Base-by-base conservation (phyloP, 73 alveolate species). In the Paramecium caudatum region DNA sequence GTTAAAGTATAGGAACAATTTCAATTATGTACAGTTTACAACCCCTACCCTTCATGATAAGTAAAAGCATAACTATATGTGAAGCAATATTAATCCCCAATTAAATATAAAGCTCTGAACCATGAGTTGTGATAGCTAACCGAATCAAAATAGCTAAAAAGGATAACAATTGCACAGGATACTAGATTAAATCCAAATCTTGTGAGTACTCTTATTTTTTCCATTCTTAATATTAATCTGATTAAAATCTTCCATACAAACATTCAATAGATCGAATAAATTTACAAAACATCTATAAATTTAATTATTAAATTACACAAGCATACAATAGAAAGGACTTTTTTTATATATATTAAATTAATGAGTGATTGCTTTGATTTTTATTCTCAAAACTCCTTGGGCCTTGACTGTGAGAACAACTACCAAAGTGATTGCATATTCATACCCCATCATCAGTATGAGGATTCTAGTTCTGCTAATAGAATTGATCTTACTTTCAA, bases 141-240 rank as follows among this genome's bases (percentile, higher is more conserved):
- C 80, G 23, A 16, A 23, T 21, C 30, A 55, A 23, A 21, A 55
- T 23, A 3, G 30, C 9, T 23, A 55, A 19, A 55, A 55, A 55
- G 12, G 80, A 55, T 19, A 55, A 27, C 3, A 55, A 55, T 8
- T 27, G 43, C 2, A 43, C 21, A 19, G 80, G 80, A 8, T 10
- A 27, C 30, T 55, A 55, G 2, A 55, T 21, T 1, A 55, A 23
- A 55, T 55, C 80, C 80, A 55, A 9, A 12, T 55, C 80, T 21
- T 27, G 23, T 27, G 23, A 17, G 8, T 19, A 3, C n/a, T 55
- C 80, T 5, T 23, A 55, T 43, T 19, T 23, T 27, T 55, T 55
- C 80, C 80, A 55, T 10, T 55, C 23, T 10, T 55, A 9, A 55
- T 55, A 55, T 55, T 23, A 55, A 27, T 16, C 80, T 12, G 80